A percentile compares a stretch with the other conserved stretches of the same genome.
These are phyloP conservation scores for Sphaceloma murrayae DNA, from an alignment of 2,329 filamentous ascomycete genomes.

Conservation along the genomic window DNA sequence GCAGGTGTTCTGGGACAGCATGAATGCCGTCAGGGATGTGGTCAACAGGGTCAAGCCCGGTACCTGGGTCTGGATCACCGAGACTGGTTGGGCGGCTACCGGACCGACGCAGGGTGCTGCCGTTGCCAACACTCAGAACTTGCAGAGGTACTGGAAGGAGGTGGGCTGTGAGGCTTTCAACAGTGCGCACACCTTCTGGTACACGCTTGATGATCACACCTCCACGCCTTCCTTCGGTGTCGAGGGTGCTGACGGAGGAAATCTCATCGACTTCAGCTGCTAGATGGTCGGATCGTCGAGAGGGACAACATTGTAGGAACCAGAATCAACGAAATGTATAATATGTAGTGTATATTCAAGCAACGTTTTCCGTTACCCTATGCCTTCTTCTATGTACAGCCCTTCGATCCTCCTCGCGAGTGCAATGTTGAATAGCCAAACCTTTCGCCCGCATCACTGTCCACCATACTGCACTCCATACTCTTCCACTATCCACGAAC, in stretches of 20 bases:
- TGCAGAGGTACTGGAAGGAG: constrained; percentile 54
- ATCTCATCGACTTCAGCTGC: constrained; percentile 26
- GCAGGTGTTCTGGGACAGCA: constrained; percentile 43
- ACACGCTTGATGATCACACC: constrained; percentile 34
- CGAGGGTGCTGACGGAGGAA: constrained; percentile 28
- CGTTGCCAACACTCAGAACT: constrained; percentile 47
- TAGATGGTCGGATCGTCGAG: constrained; percentile 18
- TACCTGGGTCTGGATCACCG: constrained; percentile 30
- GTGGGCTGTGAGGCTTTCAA: constrained; percentile 51
- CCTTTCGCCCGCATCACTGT: neutral
- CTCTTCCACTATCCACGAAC: constrained; percentile 77
- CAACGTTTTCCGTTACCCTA: neutral
- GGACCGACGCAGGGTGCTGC: constrained; percentile 48
- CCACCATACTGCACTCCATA: constrained; percentile 34
- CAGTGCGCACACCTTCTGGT: constrained; percentile 51
- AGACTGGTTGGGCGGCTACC: constrained; percentile 55
- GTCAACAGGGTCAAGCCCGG: constrained; percentile 36
- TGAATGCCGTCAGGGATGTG: constrained; percentile 31
- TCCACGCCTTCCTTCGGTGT: constrained; percentile 34
- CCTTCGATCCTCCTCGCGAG: too few species aligned
- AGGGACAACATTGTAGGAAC: too few species aligned
- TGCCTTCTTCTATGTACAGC: neutral
- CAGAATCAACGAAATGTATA: too few species aligned
- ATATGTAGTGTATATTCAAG: constrained; percentile 4
- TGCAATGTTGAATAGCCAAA: too few species aligned